Evolutionary conservation across 371 early-diverging fungal species (phyloP), one percentile per base, ranked within the genome.

Genomic region (Mortierella sp.): DNA sequence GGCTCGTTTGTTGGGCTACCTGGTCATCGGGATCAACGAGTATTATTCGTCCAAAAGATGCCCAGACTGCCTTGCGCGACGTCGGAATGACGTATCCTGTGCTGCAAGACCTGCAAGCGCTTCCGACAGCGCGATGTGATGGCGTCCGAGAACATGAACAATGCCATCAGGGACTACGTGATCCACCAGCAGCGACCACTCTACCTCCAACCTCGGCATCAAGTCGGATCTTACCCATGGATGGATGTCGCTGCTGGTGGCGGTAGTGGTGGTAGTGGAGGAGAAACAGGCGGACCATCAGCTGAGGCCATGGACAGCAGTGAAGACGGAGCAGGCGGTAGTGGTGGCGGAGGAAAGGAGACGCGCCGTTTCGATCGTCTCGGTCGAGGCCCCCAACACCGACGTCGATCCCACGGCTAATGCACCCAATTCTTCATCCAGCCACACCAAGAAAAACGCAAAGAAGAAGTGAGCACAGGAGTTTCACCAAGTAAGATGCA

Each of bases 141-240:
- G 58, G 76, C 71, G 1, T 65, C 71, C 10, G 43, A 41, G 5
- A 76, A 76, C 71, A 76, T 71, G 51, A 73, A 75, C 63, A 32
- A 60, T 49, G 49, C 65, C 48, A 60, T 65, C 63, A 75, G 46
- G 48, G 41, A 27, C 44, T 68, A 65, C 35, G 68, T 63, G 14
- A 27, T 27, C 29, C 10, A 74, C 32, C 65, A 75, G 63, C 65
- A 35, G 51, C 56, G 49, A 68, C 51, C 51, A 11, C 75, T 65
- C 0, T 65, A 75, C 49, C 65, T 75, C 21, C 65, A 75, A 41
- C 65, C 65, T 46, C 14, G 29, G 65, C 65, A 68, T 7, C 65
- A 75, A 75, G 46, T 49, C 46, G 75, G 75, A 43, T 43, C 65
- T 32, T 75, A 75, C 49, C 48, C 60, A 44, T 75, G 75, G 46